These are phyloP conservation scores for Mycosphaerella arachidis DNA, from an alignment of 2,329 filamentous ascomycete species.

Conservation along the genomic window DNA sequence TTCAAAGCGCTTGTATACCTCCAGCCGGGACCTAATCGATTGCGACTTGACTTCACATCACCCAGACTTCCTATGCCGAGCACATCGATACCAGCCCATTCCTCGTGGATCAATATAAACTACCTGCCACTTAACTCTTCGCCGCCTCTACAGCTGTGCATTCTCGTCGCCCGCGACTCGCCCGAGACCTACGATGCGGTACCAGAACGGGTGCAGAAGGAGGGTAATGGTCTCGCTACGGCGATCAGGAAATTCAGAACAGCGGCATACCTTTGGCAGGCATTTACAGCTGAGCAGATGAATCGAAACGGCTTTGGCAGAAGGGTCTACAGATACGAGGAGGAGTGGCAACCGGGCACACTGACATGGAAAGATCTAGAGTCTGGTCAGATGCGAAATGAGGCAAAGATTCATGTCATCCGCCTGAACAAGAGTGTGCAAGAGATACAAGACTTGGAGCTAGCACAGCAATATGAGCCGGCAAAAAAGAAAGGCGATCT, in stretches of 20 bases:
- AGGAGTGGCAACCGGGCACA: constrained; percentile 86
- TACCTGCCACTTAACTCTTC: constrained; percentile 74
- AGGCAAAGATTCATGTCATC: constrained; percentile 85
- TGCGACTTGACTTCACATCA: constrained; percentile 80
- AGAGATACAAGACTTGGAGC: constrained; percentile 72
- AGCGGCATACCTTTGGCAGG: constrained; percentile 94
- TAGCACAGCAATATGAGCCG: constrained; percentile 70
- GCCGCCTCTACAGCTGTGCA: constrained; percentile 83
- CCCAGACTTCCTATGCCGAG: constrained; percentile 70
- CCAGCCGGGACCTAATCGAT: constrained; percentile 81
- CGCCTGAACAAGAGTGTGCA: constrained; percentile 76
- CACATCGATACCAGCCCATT: constrained; percentile 65
- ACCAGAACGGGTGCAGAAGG: constrained; percentile 67
- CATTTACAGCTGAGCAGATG: constrained; percentile 97
- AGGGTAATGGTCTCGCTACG: constrained; percentile 75
- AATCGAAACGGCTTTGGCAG: constrained; percentile 80
- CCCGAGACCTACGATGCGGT: constrained; percentile 77
- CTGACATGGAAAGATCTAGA: constrained; percentile 70
- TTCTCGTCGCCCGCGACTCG: constrained; percentile 84
- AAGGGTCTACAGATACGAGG: constrained; percentile 83
- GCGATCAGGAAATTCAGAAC: constrained; percentile 89
- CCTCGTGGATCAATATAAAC: constrained; percentile 75
- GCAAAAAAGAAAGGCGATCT: constrained; percentile 68
- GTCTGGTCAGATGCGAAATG: constrained; percentile 72
- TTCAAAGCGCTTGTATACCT: constrained; percentile 91